Conservation (phyloP, 2,329 filamentous ascomycete genomes). For the Beauveria sp. region DNA sequence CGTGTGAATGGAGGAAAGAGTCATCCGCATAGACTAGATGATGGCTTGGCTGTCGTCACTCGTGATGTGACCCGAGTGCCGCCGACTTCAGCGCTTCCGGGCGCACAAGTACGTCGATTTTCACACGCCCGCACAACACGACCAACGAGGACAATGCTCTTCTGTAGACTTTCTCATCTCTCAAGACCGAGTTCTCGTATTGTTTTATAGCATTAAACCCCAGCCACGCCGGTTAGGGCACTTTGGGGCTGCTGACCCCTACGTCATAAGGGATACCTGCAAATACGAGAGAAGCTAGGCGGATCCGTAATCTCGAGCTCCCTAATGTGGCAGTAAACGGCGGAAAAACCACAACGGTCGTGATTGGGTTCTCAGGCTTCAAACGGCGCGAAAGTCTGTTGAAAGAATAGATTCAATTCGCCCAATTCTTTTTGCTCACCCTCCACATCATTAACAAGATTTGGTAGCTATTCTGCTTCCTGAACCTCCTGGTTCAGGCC, state of each 20-base stretch:
- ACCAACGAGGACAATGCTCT: not conserved
- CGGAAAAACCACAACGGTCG: no score
- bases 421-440: not conserved
- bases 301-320: not conserved
- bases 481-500: no score
- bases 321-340: not conserved
- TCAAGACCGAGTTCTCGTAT: not conserved
- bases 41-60: not conserved
- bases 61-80: not conserved
- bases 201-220: not conserved
- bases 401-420: not conserved
- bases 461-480: not conserved
- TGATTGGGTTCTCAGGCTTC: not conserved
- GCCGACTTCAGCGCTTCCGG: not conserved
- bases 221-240: not conserved
- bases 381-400: not conserved
- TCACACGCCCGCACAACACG: not conserved
- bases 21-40: not conserved
- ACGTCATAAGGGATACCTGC: not conserved
- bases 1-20: not conserved
- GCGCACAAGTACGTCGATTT: not conserved
- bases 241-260: not conserved
- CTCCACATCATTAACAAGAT: not conserved
- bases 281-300: not conserved
- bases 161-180: no score